Percentiles rank a stretch among this genome's conserved stretches.
These are phyloP conservation scores for Martensiomyces pterosporus DNA, from an alignment of 192 early-diverging fungal genomes.

Conservation along the genomic window DNA sequence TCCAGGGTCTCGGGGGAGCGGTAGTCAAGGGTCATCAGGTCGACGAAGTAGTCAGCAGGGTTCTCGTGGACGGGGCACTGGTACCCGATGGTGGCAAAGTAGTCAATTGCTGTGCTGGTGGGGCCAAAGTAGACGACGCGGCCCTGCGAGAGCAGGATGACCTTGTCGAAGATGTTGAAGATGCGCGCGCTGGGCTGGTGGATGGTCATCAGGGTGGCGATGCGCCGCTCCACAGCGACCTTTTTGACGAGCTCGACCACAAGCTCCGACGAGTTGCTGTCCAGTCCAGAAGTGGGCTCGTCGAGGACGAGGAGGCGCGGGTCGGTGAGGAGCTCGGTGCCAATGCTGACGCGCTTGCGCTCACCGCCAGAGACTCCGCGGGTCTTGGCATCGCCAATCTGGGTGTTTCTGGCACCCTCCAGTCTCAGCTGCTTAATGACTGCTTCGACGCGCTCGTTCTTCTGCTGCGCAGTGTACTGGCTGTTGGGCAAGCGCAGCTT, in stretches of 20 bases:
- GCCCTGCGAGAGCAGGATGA: constrained; percentile 69
- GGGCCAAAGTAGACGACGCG: constrained; percentile 59
- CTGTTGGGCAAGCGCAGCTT: constrained; percentile 62
- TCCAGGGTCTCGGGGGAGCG: constrained; percentile 39
- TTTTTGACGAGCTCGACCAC: constrained; percentile 61
- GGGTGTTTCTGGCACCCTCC: constrained; percentile 54
- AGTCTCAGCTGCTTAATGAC: constrained; percentile 66
- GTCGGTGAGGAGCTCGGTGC: constrained; percentile 51
- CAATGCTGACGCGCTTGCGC: constrained; percentile 52
- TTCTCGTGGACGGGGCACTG: constrained; percentile 70
- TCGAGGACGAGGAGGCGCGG: constrained; percentile 55
- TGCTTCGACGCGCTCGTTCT: constrained; percentile 59
- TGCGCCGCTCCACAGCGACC: constrained; percentile 55
- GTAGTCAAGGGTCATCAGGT: constrained; percentile 58
- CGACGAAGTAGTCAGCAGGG: constrained; percentile 68
- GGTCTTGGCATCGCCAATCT: constrained; percentile 43
- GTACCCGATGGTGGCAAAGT: constrained; percentile 51
- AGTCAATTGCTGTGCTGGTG: constrained; percentile 31
- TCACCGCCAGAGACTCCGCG: constrained; percentile 57
- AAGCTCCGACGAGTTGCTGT: constrained; percentile 62
- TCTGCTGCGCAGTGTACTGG: constrained; percentile 46
- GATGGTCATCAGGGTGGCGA: constrained; percentile 81
- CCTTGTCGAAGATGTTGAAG: constrained; percentile 78
- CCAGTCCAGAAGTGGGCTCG: constrained; percentile 66
- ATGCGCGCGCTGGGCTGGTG: constrained; percentile 86